Conservation (phyloP, 164 flowering plant species). For the Amborella trichopoda region DNA sequence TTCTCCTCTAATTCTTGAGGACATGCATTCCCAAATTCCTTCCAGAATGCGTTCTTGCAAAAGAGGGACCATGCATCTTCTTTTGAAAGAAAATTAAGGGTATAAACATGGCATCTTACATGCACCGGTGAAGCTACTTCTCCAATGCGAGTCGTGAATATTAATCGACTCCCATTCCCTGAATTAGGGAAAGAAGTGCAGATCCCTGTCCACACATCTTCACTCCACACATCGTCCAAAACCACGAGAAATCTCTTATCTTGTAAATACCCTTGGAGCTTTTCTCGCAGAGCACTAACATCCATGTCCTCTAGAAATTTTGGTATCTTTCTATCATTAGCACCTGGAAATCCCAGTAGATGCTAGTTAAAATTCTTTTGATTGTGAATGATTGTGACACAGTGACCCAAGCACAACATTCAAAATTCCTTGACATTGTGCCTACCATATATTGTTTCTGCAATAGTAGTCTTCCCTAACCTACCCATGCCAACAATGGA, state of each 20-base stretch:
- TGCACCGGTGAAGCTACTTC: background rate
- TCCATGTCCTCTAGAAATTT: background rate
- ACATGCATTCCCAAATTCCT: no score
- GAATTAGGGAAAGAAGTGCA: no score
- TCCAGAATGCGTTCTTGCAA: conserved; percentile 1
- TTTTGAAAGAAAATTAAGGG: background rate
- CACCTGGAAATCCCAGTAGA: background rate
- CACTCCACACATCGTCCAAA: conserved; percentile 6
- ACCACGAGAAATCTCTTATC: background rate
- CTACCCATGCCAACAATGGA: background rate
- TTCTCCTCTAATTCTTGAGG: no score
- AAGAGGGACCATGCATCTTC: conserved; percentile 3
- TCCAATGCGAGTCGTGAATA: conserved; percentile 6
- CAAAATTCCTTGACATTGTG: background rate
- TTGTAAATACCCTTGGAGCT: background rate
- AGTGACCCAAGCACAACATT: no score
- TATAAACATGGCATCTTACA: background rate
- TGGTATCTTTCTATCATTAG: background rate
- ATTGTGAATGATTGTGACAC: no score
- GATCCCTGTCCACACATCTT: no score
- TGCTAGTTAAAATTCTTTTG: no score
- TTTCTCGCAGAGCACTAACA: background rate
- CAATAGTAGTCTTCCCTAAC: background rate
- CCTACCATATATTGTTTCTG: background rate
- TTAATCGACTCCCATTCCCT: conserved; percentile 4